These are phyloP conservation scores for Leccinum griseonigrum DNA, from an alignment of 1,284 basidiomycete genomes.

Conservation along the genomic window DNA sequence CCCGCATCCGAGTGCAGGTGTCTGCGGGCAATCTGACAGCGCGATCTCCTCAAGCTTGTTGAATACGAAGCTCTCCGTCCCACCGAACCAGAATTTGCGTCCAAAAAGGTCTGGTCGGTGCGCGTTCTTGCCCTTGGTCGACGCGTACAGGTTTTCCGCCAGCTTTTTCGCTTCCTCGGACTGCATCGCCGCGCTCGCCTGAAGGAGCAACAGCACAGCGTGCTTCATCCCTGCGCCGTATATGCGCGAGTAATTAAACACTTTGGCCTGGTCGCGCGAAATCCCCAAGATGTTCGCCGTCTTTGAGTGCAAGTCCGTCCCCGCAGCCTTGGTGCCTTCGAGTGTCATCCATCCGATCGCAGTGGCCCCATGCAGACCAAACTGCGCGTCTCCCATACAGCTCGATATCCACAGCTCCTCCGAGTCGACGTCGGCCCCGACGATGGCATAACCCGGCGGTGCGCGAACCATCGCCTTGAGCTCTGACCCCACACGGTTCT, in stretches of 20 bases:
- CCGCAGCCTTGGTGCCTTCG: slow-evolving; percentile 95
- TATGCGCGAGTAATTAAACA: slow-evolving; percentile 99
- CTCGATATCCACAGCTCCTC: slow-evolving; percentile 99
- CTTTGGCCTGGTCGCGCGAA: slow-evolving; percentile 93
- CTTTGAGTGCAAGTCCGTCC: slow-evolving; percentile 97
- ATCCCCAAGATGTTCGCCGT: slow-evolving; percentile 94
- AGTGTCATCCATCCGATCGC: slow-evolving; percentile 99
- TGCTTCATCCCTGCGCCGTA: slow-evolving; percentile 98
- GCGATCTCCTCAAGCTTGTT: slow-evolving; percentile 69
- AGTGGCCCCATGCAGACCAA: slow-evolving; percentile 95
- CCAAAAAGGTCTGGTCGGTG: slow-evolving; percentile 67
- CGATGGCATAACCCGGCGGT: slow-evolving; percentile 90
- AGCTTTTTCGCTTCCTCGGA: slow-evolving; percentile 78
- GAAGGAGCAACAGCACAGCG: slow-evolving; percentile 85
- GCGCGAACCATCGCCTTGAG: slow-evolving; percentile 97
- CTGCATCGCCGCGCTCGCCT: slow-evolving; percentile 81
- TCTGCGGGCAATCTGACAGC: slow-evolving; percentile 41
- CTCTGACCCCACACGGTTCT: slow-evolving; percentile 95
- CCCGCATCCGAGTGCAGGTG: slow-evolving; percentile 92
- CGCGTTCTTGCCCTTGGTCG: slow-evolving; percentile 91
- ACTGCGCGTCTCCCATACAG: slow-evolving; percentile 98
- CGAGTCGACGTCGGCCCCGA: slow-evolving; percentile 98
- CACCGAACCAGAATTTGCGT: slow-evolving; percentile 94
- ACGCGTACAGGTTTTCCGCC: slow-evolving; percentile 86
- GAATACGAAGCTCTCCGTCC: slow-evolving; percentile 97